Percentiles rank a stretch among this genome's conserved stretches.
Conservation (phyloP, 768 basidiomycete species). For the Serendipita sp. region DNA sequence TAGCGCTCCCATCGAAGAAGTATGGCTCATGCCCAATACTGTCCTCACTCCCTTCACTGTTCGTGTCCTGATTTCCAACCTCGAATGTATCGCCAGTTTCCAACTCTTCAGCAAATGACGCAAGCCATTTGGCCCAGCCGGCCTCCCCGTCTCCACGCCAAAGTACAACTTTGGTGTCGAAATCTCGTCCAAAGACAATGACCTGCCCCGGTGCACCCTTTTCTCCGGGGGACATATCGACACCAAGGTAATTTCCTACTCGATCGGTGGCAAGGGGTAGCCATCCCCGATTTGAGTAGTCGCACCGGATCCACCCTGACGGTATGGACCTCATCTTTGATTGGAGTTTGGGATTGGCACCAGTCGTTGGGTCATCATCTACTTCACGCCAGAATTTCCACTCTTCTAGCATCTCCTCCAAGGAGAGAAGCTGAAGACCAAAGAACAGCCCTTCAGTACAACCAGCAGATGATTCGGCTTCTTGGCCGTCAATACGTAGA, state of each 20-base stretch:
- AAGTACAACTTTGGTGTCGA: slow-evolving; percentile 92
- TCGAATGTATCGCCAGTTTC: slow-evolving; percentile 84
- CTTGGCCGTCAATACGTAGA: slow-evolving; percentile 79
- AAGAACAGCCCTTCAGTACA: slow-evolving; percentile 88
- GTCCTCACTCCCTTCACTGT: slow-evolving; percentile 63
- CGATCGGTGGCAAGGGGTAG: slow-evolving; percentile 89
- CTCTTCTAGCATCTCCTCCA: slow-evolving; percentile 88
- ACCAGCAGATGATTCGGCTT: slow-evolving; percentile 73
- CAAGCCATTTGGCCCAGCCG: slow-evolving; percentile 93
- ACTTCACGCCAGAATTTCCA: slow-evolving; percentile 96
- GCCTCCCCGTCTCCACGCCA: slow-evolving; percentile 80
- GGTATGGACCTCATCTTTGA: slow-evolving; percentile 81
- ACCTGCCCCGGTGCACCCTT: slow-evolving; percentile 74
- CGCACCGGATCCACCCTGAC: slow-evolving; percentile 69
- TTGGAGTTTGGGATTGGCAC: slow-evolving; percentile 55
- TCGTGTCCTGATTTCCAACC: slow-evolving; percentile 42
- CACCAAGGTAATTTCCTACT: slow-evolving; percentile 88
- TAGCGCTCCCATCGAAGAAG: slow-evolving; percentile 64
- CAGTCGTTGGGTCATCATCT: slow-evolving; percentile 73
- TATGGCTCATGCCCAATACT: slow-evolving; percentile 75
- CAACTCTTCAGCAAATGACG: slow-evolving; percentile 79
- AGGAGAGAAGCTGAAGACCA: slow-evolving; percentile 79
- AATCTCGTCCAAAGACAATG: slow-evolving; percentile 96
- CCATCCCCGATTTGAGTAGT: slow-evolving; percentile 93
- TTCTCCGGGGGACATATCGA: slow-evolving; percentile 80